Evolutionary conservation across 2,329 filamentous ascomycete genomes (phyloP), one percentile per base, ranked within the genome.

Genomic region (Penicillium sp.): DNA sequence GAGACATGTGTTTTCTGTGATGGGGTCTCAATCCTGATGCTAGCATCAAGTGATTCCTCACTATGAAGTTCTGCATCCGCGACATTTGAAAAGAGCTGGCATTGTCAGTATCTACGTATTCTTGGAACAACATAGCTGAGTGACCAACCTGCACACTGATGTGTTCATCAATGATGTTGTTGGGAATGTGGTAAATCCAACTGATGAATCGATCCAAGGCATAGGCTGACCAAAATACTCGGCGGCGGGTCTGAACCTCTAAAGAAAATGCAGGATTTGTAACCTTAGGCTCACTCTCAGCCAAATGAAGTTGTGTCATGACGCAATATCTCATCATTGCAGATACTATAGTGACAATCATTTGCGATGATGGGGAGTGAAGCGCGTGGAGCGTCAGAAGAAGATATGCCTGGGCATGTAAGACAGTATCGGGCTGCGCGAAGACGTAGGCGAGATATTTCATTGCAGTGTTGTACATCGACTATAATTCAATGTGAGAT

Each of bases 221-320:
- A 44, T 60, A 60, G 9, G 56, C 56, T 11, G 58, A 60, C 58
- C 58, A 60, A 36, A 60, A 60, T 1, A 59, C 58, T 34, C 58
- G 49, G 11, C 58, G 58, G 14, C 58, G 58, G 4, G 58, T 57
- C 34, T 60, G 58, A 21, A 59, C 31, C n/a, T 57, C 39, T 4
- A 54, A 39, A 1, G 54, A 54, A 11, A 56, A 57, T 2, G 39
- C 36, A 2, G 50, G 44, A 29, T 57, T 54, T 3, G n/a, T 31
- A 1, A 45, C 49, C 34, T 32, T 40, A 4, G 54, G 54, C 31
- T 60, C 58, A 16, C 49, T 42, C 31, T 52, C 48, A 3, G 54
- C 44, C 27, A 58, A 34, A 40, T 60, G 58, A 2, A 60, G 56
- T 16, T 58, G 48, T 8, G 46, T 50, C 43, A 60, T 44, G 2